These are phyloP conservation scores for Trichoderma sp. DNA, from an alignment of 2,329 filamentous ascomycete species.

Conservation along the genomic window DNA sequence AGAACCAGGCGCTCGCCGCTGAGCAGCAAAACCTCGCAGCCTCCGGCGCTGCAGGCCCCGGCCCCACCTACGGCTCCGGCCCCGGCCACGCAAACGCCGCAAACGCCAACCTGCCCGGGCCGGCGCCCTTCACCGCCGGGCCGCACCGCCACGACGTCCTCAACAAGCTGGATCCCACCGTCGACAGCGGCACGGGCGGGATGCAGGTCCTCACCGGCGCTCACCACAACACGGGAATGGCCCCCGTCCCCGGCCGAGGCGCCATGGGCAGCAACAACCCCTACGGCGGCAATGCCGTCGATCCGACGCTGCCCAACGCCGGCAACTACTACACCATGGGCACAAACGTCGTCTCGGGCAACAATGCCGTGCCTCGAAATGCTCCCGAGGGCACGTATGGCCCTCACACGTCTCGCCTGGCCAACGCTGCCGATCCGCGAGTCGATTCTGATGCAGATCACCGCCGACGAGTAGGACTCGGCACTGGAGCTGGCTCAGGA, in stretches of 20 bases:
- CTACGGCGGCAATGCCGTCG: conserved; percentile 44
- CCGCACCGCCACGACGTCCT: conserved; percentile 27
- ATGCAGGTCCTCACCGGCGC: conserved; percentile 15
- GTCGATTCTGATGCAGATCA: conserved; percentile 41
- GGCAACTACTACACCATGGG: conserved; percentile 19
- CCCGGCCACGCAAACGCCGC: background rate
- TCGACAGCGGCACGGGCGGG: conserved; percentile 24
- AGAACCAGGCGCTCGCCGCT: conserved; percentile 1
- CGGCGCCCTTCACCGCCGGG: conserved; percentile 26
- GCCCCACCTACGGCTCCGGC: background rate
- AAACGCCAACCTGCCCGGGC: conserved; percentile 24
- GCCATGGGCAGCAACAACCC: conserved; percentile 22
- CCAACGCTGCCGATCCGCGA: conserved; percentile 50
- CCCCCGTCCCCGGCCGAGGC: background rate
- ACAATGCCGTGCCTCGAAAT: background rate
- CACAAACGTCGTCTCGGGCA: background rate
- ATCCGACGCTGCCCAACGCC: conserved; percentile 44
- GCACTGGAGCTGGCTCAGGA: background rate
- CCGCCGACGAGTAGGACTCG: background rate
- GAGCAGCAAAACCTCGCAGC: conserved; percentile 16
- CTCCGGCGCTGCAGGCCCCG: background rate
- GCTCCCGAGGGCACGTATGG: conserved; percentile 25
- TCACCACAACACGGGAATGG: background rate
- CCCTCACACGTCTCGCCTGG: conserved; percentile 40
- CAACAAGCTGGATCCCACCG: conserved; percentile 27